phyloP scores from a whole-genome alignment of 306 rosid genomes.

The Abrus pulchellus region DNA sequence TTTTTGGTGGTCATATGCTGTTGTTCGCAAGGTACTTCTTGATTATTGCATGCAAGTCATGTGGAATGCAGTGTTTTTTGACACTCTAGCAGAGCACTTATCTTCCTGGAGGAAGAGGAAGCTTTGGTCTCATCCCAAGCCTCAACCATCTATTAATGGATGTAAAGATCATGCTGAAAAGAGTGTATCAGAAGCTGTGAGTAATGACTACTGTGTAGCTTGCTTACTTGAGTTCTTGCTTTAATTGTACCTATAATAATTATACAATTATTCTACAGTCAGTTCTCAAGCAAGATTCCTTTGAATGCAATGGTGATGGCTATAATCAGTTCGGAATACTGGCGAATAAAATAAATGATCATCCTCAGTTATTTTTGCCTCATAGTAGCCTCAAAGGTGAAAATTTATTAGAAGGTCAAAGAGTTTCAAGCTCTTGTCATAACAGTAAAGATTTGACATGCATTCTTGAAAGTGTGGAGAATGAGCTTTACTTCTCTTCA shows the following conservation, averaged over 20 bases:
- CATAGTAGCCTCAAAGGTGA: slow-evolving; percentile 42
- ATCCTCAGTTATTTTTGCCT: slow-evolving; percentile 48
- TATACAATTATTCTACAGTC: slow-evolving; percentile 63
- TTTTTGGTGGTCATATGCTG: slow-evolving; percentile 74
- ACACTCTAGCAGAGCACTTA: slow-evolving; percentile 65
- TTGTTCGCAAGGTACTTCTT: slow-evolving; percentile 71
- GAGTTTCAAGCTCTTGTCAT: slow-evolving; percentile 41
- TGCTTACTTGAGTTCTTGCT: slow-evolving; percentile 47
- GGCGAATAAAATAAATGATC: slow-evolving; percentile 48
- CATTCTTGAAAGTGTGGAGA: slow-evolving; percentile 69
- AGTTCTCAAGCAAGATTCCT: slow-evolving; percentile 46
- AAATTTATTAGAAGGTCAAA: slow-evolving; percentile 51
- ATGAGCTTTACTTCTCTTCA: slow-evolving; percentile 76
- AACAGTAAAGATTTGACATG: slow-evolving; percentile 55
- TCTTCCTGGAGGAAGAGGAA: slow-evolving; percentile 78
- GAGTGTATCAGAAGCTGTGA: slow-evolving; percentile 65
- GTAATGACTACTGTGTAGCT: slow-evolving; percentile 78
- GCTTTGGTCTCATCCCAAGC: slow-evolving; percentile 68
- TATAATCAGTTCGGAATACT: slow-evolving; percentile 55
- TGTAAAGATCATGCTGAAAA: slow-evolving; percentile 49
- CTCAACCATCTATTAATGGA: slow-evolving; percentile 48
- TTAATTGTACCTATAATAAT: slow-evolving; percentile 47
- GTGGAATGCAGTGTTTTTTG: slow-evolving; percentile 94
- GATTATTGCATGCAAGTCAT: slow-evolving; percentile 79
- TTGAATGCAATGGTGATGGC: slow-evolving; percentile 54